These are phyloP conservation scores for Neonothopanus nambi DNA, from an alignment of 1,284 basidiomycete genomes.

Conservation along the genomic window DNA sequence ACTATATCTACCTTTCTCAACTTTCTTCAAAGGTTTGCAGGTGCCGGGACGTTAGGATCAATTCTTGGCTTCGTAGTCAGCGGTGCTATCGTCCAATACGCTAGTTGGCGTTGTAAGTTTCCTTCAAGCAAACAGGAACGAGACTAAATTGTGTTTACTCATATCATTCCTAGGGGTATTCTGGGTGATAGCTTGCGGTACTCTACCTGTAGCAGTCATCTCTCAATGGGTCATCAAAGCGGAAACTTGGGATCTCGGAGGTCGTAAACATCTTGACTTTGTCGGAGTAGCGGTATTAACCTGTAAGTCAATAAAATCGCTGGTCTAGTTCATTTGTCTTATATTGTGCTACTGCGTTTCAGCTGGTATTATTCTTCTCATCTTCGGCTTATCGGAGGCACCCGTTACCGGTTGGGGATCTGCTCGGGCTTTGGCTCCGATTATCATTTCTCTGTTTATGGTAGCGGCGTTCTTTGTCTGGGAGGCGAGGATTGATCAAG, in stretches of 20 bases:
- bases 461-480: neutral
- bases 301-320: neutral
- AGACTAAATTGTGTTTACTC: too few relatives aligned
- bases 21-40: neutral
- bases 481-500: neutral
- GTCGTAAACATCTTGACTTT: neutral
- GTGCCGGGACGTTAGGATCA: neutral
- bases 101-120: neutral
- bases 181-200: neutral
- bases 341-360: neutral
- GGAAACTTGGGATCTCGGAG: neutral
- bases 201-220: neutral
- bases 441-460: neutral
- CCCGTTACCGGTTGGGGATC: neutral
- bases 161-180: neutral
- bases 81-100: neutral
- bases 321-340: too few relatives aligned
- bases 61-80: slow-evolving; percentile 1
- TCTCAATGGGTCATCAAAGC: neutral
- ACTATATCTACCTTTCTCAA: neutral
- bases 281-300: neutral
- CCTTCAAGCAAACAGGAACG: too few relatives aligned
- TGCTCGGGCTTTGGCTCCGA: neutral
- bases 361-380: neutral
- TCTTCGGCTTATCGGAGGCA: neutral